Percentiles rank a stretch among this genome's conserved stretches.
Conservation (phyloP, 129 eudicot genomes). For the Flaveria bidentis region DNA sequence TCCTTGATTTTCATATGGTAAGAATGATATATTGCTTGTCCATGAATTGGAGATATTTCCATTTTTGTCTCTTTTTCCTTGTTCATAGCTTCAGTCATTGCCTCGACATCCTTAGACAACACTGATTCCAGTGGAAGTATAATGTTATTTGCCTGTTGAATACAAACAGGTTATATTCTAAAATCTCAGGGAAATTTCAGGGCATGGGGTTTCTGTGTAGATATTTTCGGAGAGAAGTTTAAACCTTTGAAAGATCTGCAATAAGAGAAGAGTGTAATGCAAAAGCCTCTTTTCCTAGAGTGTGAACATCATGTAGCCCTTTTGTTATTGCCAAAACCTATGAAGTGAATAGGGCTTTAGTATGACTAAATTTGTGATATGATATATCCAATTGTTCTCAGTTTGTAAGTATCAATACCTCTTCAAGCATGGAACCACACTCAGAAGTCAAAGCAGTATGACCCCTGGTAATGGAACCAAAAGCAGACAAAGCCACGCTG, state of each 20-base stretch:
- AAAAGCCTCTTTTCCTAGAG: constrained; percentile 91
- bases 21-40: constrained; percentile 95
- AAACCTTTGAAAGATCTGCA: constrained; percentile 84
- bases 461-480: constrained; percentile 65
- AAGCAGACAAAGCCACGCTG: constrained; percentile 77
- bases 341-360: constrained; percentile 15
- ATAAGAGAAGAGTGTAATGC: constrained; percentile 75
- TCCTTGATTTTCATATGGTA: constrained; percentile 62
- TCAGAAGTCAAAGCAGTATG: constrained; percentile 96
- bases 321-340: constrained; percentile 93
- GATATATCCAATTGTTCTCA: constrained; percentile 14
- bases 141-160: constrained; percentile 67
- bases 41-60: constrained; percentile 94
- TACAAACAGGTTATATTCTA: constrained; percentile 9
- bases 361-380: constrained; percentile 12
- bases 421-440: constrained; percentile 99
- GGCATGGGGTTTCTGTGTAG: background rate
- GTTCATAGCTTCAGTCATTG: constrained; percentile 94
- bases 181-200: constrained; percentile 10
- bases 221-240: constrained; percentile 21
- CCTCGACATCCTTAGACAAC: constrained; percentile 80
- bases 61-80: constrained; percentile 71
- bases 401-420: constrained; percentile 46
- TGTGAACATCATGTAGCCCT: constrained; percentile 88
- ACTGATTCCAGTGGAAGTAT: constrained; percentile 89